Percentiles rank a stretch among this genome's conserved stretches.
These are phyloP conservation scores for Actinomucor elegans DNA, from an alignment of 371 early-diverging fungal genomes.

Conservation along the genomic window DNA sequence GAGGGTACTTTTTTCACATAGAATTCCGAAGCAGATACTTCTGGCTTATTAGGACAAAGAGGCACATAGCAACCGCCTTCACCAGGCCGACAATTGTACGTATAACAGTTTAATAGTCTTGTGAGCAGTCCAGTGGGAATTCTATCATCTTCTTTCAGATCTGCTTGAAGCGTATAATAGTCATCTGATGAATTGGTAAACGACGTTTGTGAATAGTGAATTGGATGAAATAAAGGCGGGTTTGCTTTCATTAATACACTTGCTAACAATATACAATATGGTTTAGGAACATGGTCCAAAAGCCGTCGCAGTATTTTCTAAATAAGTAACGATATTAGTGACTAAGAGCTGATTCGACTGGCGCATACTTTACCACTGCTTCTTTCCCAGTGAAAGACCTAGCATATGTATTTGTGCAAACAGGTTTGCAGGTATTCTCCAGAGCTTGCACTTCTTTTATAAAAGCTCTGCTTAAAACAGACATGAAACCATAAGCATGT, in stretches of 20 bases:
- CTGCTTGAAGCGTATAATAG: constrained; percentile 42
- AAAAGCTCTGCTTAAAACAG: constrained; percentile 21
- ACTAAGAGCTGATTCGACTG: neutral
- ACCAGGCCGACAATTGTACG: constrained; percentile 29
- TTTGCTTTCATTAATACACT: constrained; percentile 37
- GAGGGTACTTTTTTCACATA: neutral
- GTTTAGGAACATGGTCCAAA: constrained; percentile 29
- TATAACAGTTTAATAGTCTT: constrained; percentile 34
- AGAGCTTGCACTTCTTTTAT: constrained; percentile 13
- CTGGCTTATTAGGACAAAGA: constrained; percentile 39
- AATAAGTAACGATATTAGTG: neutral
- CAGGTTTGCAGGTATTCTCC: constrained; percentile 31
- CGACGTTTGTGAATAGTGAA: constrained; percentile 47
- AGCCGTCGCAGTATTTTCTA: constrained; percentile 15
- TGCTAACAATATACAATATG: constrained; percentile 33
- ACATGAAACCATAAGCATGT: constrained; percentile 21
- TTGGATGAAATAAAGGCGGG: constrained; percentile 41
- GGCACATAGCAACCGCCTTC: constrained; percentile 45
- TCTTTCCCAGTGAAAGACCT: constrained; percentile 48
- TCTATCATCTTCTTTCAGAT: constrained; percentile 28
- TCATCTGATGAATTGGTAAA: constrained; percentile 45
- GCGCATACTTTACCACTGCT: constrained; percentile 35
- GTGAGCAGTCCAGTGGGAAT: constrained; percentile 37
- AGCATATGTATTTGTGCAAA: constrained; percentile 48
- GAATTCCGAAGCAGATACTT: constrained; percentile 3